Conservation (phyloP, 2,329 filamentous ascomycete genomes). For the Sarocladium strictum region DNA sequence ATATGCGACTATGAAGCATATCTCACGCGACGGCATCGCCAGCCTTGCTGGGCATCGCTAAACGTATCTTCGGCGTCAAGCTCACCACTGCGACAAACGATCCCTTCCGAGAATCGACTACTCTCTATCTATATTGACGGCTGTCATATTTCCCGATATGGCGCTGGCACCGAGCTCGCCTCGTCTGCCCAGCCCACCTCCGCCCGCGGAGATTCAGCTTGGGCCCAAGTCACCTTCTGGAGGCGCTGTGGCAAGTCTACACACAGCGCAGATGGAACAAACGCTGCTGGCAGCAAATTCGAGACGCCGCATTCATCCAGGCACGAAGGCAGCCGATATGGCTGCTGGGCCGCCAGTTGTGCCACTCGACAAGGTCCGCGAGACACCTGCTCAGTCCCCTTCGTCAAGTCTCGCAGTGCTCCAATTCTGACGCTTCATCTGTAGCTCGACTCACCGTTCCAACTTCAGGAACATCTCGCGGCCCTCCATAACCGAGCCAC, state of each 20-base stretch:
- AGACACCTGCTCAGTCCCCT: not conserved
- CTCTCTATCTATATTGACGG: not conserved
- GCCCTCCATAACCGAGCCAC: conserved; percentile 83
- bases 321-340: conserved; percentile 90
- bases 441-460: conserved; percentile 94
- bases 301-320: conserved; percentile 80
- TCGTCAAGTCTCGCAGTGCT: not conserved
- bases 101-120: too few relatives aligned
- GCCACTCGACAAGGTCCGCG: conserved; percentile 70
- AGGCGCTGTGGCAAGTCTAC: conserved; percentile 46
- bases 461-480: conserved; percentile 94
- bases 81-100: too few relatives aligned
- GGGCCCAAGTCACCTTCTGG: conserved; percentile 68
- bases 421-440: not conserved
- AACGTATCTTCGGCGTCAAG: not conserved
- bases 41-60: not conserved
- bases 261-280: conserved; percentile 57
- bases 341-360: conserved; percentile 83
- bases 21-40: not conserved
- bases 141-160: conserved; percentile 32
- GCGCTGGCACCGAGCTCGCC: conserved; percentile 71
- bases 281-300: conserved; percentile 65
- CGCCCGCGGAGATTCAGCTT: conserved; percentile 90
- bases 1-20: conserved; percentile 15
- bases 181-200: conserved; percentile 88